Evolutionary conservation across 331 rosid species (phyloP), one percentile per base, ranked within the genome.

Genomic region (Acacia concinna): DNA sequence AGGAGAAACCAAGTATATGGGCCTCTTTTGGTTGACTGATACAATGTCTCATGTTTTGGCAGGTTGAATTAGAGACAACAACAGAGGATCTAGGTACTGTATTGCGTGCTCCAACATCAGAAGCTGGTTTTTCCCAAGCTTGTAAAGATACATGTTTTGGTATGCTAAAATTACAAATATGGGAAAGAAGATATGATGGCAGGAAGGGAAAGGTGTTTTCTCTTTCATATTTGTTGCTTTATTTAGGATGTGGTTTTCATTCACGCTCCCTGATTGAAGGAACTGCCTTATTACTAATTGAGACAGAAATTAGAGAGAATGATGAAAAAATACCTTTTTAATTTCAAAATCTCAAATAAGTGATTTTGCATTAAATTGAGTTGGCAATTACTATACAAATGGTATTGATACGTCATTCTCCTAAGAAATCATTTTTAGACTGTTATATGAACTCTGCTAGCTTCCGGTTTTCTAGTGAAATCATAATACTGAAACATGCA

Each of bases 91-190:
- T 84, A 4, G 98, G 98, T 59, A 87, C 97, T 4, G 30, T 97
- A 49, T 82, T 92, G 86, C 97, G 92, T 49, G 98, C 98, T 76
- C 98, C 98, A 76, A 94, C 98, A 49, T 0, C 68, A 40, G 97
- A 94, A 84, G 73, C 90, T 25, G 98, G 98, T 37, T 76, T 94
- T 82, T 78, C 91, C 71, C 91, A 86, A 44, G 97, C 97, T 81
- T 94, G 98, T 74, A 92, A 87, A 86, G 97, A 94, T 83, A 85
- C 97, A 63, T 94, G 97, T 78, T 88, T 81, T 71, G 94, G 94
- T 77, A 74, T 9, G 37, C 86, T 90, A 49, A 91, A 86, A 82
- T 78, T 94, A 71, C 84, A 85, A 77, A 52, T 92, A 21, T 94
- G 97, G 97, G 98, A 94, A 85, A 79, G 96, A 71, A 89, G 89